Percentiles rank a stretch among this genome's conserved stretches.
Conservation (phyloP, 2,329 filamentous ascomycete species). For the Onygenales sp. region DNA sequence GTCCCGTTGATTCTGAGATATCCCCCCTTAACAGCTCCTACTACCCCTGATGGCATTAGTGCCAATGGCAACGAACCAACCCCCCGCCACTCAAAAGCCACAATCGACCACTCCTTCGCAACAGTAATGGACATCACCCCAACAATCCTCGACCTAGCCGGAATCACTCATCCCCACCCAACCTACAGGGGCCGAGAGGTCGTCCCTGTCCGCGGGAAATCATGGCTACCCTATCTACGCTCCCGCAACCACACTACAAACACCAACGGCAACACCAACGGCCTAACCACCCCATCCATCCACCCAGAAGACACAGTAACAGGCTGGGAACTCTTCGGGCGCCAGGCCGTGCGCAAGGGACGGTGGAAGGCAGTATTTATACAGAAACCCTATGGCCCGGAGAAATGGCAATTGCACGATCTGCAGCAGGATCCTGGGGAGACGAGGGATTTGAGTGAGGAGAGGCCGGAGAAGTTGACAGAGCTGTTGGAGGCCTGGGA, state of each 20-base stretch:
- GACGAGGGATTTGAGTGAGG: constrained; percentile 35
- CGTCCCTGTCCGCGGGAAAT: constrained; percentile 42
- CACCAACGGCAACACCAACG: neutral
- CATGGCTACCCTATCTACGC: constrained; percentile 35
- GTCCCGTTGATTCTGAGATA: constrained; percentile 44
- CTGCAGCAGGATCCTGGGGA: constrained; percentile 44
- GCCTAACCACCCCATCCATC: constrained; percentile 17
- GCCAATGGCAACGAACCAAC: constrained; percentile 7
- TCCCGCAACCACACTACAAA: constrained; percentile 23
- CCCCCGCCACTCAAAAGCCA: constrained; percentile 15
- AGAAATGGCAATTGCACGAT: constrained; percentile 51
- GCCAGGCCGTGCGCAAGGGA: constrained; percentile 45
- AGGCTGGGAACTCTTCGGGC: constrained; percentile 49
- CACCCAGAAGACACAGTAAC: constrained; percentile 44
- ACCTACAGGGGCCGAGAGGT: constrained; percentile 42
- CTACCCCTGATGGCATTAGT: neutral
- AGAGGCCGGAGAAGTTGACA: constrained; percentile 35
- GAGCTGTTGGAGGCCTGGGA: constrained; percentile 47
- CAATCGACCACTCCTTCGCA: constrained; percentile 43
- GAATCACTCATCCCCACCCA: constrained; percentile 43
- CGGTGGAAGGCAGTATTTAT: constrained; percentile 52
- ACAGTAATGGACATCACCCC: constrained; percentile 46
- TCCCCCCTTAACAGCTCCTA: constrained; percentile 16
- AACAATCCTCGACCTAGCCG: constrained; percentile 34
- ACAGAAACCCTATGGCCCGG: constrained; percentile 45